Conservation (phyloP, 2,329 filamentous ascomycete species). For the Ophiostoma quercus region DNA sequence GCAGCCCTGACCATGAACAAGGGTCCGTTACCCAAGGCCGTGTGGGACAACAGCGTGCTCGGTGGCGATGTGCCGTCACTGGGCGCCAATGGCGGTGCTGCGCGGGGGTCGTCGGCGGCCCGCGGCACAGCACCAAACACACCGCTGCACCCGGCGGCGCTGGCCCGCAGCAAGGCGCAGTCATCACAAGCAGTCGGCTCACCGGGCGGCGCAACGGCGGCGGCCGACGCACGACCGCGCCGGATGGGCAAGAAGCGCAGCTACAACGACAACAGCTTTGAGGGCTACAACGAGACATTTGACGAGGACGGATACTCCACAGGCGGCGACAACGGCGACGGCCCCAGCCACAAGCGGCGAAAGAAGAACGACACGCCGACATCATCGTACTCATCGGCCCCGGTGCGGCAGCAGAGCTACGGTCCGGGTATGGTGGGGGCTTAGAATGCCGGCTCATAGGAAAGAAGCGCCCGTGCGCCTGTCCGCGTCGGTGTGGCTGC, state of each 20-base stretch:
- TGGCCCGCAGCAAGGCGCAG: conserved; percentile 37
- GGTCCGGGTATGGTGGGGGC: conserved; percentile 55
- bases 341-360: conserved; percentile 53
- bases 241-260: conserved; percentile 66
- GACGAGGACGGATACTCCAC: conserved; percentile 61
- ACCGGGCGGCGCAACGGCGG: conserved; percentile 32
- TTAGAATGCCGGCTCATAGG: conserved; percentile 33
- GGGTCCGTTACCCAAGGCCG: conserved; percentile 49
- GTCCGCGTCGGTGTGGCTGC: neutral
- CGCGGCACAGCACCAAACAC: conserved; percentile 51
- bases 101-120: conserved; percentile 38
- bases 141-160: conserved; percentile 37
- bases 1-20: conserved; percentile 54
- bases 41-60: conserved; percentile 55
- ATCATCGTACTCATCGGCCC: conserved; percentile 40
- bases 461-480: neutral
- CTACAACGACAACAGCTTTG: conserved; percentile 69
- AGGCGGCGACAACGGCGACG: conserved; percentile 65
- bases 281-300: conserved; percentile 68
- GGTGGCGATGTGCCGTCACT: conserved; percentile 48
- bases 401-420: conserved; percentile 49
- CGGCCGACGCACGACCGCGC: conserved; percentile 51
- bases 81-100: conserved; percentile 33
- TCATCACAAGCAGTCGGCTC: conserved; percentile 23
- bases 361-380: conserved; percentile 52